Conservation (phyloP, 2,329 filamentous ascomycete genomes). For the Diplodia seriata region DNA sequence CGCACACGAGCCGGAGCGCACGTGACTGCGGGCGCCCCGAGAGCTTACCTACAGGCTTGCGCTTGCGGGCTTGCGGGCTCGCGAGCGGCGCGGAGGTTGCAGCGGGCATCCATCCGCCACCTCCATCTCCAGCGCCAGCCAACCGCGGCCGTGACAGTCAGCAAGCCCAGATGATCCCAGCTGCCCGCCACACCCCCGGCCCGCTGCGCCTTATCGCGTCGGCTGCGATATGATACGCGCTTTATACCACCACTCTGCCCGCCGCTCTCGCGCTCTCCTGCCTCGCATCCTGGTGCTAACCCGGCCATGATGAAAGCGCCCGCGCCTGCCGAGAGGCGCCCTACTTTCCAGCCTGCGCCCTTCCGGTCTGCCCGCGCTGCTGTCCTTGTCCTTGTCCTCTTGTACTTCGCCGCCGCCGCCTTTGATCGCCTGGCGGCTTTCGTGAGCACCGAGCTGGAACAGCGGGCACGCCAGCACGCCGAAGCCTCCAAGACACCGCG, state of each 20-base stretch:
- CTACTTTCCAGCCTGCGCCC: neutral
- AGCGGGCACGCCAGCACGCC: conserved; percentile 15
- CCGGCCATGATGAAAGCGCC: conserved; percentile 23
- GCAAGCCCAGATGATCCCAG: conserved; percentile 9
- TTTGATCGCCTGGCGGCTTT: conserved; percentile 11
- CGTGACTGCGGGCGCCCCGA: conserved; percentile 11
- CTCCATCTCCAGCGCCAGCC: neutral
- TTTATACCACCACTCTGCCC: conserved; percentile 17
- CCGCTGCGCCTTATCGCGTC: conserved; percentile 8
- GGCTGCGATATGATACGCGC: conserved; percentile 15
- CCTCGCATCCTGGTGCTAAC: conserved; percentile 11
- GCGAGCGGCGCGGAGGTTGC: neutral
- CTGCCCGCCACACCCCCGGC: neutral
- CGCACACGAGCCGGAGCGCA: conserved; percentile 25
- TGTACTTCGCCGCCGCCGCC: conserved; percentile 10
- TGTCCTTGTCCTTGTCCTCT: neutral
- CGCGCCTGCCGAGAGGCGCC: conserved; percentile 12
- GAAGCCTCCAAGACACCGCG: neutral
- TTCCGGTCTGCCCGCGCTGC: conserved; percentile 2
- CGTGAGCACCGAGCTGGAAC: conserved; percentile 16
- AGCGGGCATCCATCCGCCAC: neutral
- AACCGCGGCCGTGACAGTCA: conserved; percentile 21
- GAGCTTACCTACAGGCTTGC: too few relatives aligned
- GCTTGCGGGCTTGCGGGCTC: too few relatives aligned
- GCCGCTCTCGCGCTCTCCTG: conserved; percentile 14